phyloP scores from a whole-genome alignment of 1,284 basidiomycete genomes.

The Cerioporus squamosus region DNA sequence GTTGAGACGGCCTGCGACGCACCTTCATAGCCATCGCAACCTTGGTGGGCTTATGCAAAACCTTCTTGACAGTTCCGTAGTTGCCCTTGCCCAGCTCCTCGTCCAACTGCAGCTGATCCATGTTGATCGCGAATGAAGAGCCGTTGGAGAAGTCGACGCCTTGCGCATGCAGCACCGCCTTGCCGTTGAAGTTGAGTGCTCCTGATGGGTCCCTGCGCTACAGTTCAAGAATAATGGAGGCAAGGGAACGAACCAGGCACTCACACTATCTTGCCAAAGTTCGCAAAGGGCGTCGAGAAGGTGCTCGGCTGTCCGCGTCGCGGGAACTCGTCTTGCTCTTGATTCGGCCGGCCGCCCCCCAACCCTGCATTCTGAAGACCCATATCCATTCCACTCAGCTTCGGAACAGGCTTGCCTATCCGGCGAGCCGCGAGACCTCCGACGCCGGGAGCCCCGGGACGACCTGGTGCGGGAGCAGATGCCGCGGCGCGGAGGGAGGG shows the following conservation, averaged over 20 bases:
- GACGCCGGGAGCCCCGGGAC: constrained; percentile 24
- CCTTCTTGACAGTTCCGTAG: constrained; percentile 97
- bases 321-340: constrained; percentile 41
- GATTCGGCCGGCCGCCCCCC: constrained; percentile 63
- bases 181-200: constrained; percentile 90
- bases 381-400: constrained; percentile 69
- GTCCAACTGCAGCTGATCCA: constrained; percentile 90
- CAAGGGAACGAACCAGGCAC: constrained; percentile 35
- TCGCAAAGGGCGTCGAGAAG: constrained; percentile 84
- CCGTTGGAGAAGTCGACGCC: constrained; percentile 97
- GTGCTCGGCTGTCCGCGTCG: constrained; percentile 48
- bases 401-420: constrained; percentile 46
- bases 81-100: constrained; percentile 96
- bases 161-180: constrained; percentile 89
- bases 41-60: constrained; percentile 92
- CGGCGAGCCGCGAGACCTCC: constrained; percentile 55
- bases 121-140: constrained; percentile 93
- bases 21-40: constrained; percentile 99
- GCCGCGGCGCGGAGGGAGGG: constrained; percentile 30
- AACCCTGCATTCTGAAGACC: constrained; percentile 63
- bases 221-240: constrained; percentile 1
- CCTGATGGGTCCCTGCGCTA: constrained; percentile 86
- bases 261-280: constrained; percentile 94
- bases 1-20: neutral
- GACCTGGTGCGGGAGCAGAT: constrained; percentile 28